Percentiles rank a stretch among this genome's conserved stretches.
These are phyloP conservation scores for Irpex sp. DNA, from an alignment of 1,284 basidiomycete species.

Conservation along the genomic window DNA sequence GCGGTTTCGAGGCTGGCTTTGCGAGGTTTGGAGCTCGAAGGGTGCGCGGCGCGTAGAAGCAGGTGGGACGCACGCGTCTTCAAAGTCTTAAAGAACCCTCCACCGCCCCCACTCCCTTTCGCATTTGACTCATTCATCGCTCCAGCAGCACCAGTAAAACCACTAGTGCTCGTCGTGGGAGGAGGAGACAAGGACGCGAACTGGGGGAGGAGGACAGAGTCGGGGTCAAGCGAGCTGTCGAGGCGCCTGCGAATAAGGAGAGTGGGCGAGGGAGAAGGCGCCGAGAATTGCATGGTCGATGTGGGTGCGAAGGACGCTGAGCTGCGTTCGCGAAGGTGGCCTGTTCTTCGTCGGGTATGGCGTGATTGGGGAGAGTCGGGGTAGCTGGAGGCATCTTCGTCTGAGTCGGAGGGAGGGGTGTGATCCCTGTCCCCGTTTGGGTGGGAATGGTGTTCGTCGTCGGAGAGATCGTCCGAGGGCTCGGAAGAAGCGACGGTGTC, in stretches of 20 bases:
- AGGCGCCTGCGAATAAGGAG: neutral
- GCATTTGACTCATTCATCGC: neutral
- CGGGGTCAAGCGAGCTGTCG: neutral
- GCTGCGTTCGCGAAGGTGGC: neutral
- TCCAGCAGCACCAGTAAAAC: neutral
- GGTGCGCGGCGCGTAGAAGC: constrained; percentile 7
- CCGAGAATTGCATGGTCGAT: neutral
- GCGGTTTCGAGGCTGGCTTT: neutral
- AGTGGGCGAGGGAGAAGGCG: constrained; percentile 3
- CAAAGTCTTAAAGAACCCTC: constrained; percentile 5
- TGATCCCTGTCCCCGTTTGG: neutral
- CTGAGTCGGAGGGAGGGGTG: neutral
- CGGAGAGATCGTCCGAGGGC: neutral
- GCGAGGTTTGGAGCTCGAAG: neutral
- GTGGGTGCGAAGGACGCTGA: constrained; percentile 4
- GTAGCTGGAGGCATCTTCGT: neutral
- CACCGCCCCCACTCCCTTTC: neutral
- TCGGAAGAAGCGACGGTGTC: neutral
- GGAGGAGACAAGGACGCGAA: neutral
- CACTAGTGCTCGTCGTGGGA: neutral
- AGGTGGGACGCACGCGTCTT: constrained; percentile 9
- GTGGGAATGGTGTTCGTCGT: constrained; percentile 7
- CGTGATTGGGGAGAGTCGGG: neutral
- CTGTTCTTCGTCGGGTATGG: neutral
- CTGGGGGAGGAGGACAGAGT: neutral